Evolutionary conservation across 768 basidiomycete species (phyloP), one percentile per base, ranked within the genome.

Genomic region (Amanita thiersii): DNA sequence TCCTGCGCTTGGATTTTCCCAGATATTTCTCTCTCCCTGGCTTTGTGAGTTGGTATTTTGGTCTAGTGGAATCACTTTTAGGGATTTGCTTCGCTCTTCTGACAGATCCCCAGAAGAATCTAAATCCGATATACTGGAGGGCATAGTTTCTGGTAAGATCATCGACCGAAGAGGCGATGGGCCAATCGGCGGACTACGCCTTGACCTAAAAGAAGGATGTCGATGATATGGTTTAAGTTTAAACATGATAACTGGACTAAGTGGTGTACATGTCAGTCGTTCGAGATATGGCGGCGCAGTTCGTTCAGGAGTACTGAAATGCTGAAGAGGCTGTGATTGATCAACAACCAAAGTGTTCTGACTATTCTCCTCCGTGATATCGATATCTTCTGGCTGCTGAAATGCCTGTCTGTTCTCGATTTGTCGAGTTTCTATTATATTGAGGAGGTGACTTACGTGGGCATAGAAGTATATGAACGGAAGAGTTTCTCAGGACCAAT

Each of bases 81-180:
- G 37, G 21, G 4, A 28, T 3, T 7, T 14, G 23, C 3, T 28
- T 15, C 15, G 6, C 29, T 31, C 23, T 14, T n/a, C 33, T 31
- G 18, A 40, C 10, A 31, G 18, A 3, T 17, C 24, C 3, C 15
- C 30, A 5, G 8, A 31, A 23, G 11, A 20, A 31, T 20, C 11
- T 34, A 8, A 18, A 17, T n/a, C 12, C 8, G 42, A 25, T 10
- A 43, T 19, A 38, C 55, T 53, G 9, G 51, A 17, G 1, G 52
- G 49, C 5, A 53, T 50, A 18, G 43, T 43, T 21, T 65, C 66
- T 8, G 66, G 66, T 21, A 69, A 54, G 19, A 65, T 65, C 65
- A 69, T 66, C 36, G 56, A 55, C 29, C 70, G 63, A 29, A 74
- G 51, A 33, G 71, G 70, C 11, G 72, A 73, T n/a, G 69, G 70